Evolutionary conservation across 331 rosid genomes (phyloP), one percentile per base, ranked within the genome.

Genomic region (Pyracantha coccinea): DNA sequence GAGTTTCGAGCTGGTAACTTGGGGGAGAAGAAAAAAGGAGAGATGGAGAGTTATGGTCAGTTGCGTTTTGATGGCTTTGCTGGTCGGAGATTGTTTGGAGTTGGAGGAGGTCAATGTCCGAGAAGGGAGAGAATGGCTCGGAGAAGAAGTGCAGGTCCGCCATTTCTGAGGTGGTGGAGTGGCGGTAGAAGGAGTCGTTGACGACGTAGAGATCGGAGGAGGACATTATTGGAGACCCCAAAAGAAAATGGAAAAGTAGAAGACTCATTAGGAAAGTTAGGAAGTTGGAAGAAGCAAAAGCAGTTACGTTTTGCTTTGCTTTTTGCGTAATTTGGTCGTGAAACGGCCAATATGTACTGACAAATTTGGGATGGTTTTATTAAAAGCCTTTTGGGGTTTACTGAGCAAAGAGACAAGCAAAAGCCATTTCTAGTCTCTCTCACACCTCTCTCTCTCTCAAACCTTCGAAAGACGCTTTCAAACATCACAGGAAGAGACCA

Each of bases 161-260:
- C 68, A 76, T 58, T 45, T 84, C 84, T 17, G 86, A 33, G 80
- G 33, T 79, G 60, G 90, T 3, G 16, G 13, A 87, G 73, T 82
- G 84, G 14, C 74, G 67, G 69, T 52, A 75, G 65, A 74, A 72
- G 59, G 86, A 66, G 27, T 77, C 82, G 47, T 80, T 91, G 32
- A 78, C 82, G n/a, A 72, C 65, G 65, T 79, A 88, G 69, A 84
- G 81, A 85, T 93, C 87, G 65, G 97, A 81, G 79, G 96, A 83
- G 78, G 96, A 85, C 96, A 89, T 89, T 84, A 88, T 86, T 83
- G 89, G 75, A 77, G 71, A 29, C 32, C 10, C 23, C 9, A 44
- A 7, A 62, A 55, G 29, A 53, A 70, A 33, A 12, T 23, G n/a
- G n/a, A 23, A 20, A 38, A 32, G 28, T 20, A 23, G 19, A 12